Percentiles rank a stretch among this genome's conserved stretches.
These are phyloP conservation scores for Sphagnum contortum DNA, from an alignment of 225 moss, liverwort and hornwort species.

Conservation along the genomic window DNA sequence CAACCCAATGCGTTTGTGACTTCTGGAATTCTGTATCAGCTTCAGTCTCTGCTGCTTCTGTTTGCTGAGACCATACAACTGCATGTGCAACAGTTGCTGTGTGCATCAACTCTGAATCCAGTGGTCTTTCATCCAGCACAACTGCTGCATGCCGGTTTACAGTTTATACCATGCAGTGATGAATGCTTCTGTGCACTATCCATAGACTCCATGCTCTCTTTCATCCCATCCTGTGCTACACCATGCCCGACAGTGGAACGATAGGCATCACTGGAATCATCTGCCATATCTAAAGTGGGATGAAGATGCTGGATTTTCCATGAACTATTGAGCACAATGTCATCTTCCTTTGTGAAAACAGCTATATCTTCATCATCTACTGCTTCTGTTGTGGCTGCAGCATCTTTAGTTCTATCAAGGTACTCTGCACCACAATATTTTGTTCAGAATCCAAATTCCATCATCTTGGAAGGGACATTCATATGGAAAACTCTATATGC, in stretches of 20 bases:
- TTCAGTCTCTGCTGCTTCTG: conserved; percentile 28
- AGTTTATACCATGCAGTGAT: conserved; percentile 65
- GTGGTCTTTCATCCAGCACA: conserved; percentile 74
- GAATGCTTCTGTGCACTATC: conserved; percentile 52
- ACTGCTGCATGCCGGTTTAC: conserved; percentile 85
- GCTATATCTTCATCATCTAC: conserved; percentile 96
- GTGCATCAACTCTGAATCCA: conserved; percentile 48
- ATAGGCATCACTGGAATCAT: conserved; percentile 88
- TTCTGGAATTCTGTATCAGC: conserved; percentile 39
- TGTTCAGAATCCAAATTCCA: conserved; percentile 84
- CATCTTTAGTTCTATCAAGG: conserved; percentile 83
- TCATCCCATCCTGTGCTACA: conserved; percentile 72
- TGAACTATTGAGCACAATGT: conserved; percentile 60
- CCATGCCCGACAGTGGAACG: conserved; percentile 77
- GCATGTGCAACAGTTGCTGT: conserved; percentile 84
- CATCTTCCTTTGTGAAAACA: conserved; percentile 78
- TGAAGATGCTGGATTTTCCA: conserved; percentile 61
- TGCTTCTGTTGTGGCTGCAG: conserved; percentile 94
- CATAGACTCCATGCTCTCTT: conserved; percentile 57
- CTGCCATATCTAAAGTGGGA: conserved; percentile 89
- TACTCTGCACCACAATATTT: conserved; percentile 98
- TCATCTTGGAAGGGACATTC: conserved; percentile 87
- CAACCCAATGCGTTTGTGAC: conserved; percentile 58
- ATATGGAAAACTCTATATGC: conserved; percentile 75
- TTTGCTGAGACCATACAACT: conserved; percentile 53